Evolutionary conservation across 2,329 filamentous ascomycete species (phyloP), one percentile per base, ranked within the genome.

Genomic region (Venturiaceae sp.): DNA sequence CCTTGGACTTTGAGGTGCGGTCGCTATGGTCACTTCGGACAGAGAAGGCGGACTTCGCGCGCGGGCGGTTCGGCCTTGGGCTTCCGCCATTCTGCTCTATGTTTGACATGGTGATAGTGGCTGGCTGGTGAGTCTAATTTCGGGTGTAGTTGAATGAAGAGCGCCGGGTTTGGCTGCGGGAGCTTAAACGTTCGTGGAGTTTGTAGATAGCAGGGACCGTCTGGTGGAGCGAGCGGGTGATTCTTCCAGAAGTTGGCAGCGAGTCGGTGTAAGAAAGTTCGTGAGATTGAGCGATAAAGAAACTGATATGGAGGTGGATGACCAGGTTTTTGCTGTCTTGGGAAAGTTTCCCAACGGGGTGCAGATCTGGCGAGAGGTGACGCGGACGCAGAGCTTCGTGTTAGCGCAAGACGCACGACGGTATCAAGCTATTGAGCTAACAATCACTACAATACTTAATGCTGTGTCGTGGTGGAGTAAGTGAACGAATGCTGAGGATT

Each of bases 11-110:
- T 59, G 64, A 71, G 60, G 71, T 74, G 52, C 37, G 54, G 19
- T 23, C 55, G 60, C 83, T 82, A 62, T 84, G 78, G 62, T 86
- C 80, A 63, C 84, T 81, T 72, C 86, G 88, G 64, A 82, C 77
- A 65, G 79, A 82, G 66, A 80, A 75, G 62, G 73, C 75, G 41
- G 74, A 74, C 64, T 71, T 72, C 46, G 73, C 70, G 58, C 74
- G 73, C 58, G 69, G 68, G 39, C 73, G 71, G 23, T 3, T 56
- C 30, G 32, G 36, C 23, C 11, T 21, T 16, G 39, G 36, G 36
- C 54, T 39, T 7, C 6, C 28, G 14, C 44, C 23, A 23, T 56
- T 33, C 21, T 33, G 37, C n/a, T 56, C 54, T 34, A 56, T 46
- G 9, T 23, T 16, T n/a, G 54, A 46, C 36, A 41, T 54, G n/a